Evolutionary conservation across 2,329 filamentous ascomycete genomes (phyloP), one percentile per base, ranked within the genome.

Genomic region (Pseudocercospora musae): DNA sequence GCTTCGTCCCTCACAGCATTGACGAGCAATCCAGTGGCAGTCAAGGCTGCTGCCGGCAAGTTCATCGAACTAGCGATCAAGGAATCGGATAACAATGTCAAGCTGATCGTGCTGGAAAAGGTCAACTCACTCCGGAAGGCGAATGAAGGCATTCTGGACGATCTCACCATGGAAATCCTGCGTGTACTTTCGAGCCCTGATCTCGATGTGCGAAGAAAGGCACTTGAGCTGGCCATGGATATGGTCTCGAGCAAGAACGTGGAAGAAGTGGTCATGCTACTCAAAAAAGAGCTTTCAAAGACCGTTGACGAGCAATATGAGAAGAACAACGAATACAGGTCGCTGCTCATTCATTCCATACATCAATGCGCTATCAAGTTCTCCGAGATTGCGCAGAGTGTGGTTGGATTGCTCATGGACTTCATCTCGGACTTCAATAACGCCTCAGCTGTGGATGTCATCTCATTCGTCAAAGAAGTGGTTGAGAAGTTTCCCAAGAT

Each of bases 181-280:
- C 91, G 95, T 59, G 95, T 97, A 18, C 84, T 99, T 33, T 96
- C 93, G 11, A 97, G 93, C 75, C 91, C 95, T 21, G 95, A 99
- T 79, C 90, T 99, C 68, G 95, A 98, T 74, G 95, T 99, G 58
- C 88, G 95, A 72, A 89, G 89, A 77, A 98, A 98, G 79, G 92
- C 94, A 15, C 85, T 99, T 27, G 84, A 86, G 60, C 91, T 99
- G 72, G 93, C 93, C 11, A 82, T 99, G 76, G 93, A 97, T 68
- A 98, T 99, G 95, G 92, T 99, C 4, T 95, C 94, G 0, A 97
- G 93, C 85, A 96, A 96, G 81, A 99, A 99, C 68, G 93, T 99
- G 6, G 95, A 98, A 75, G 95, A 99, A 73, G 95, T 99, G 13
- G 91, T 99, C 21, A 85, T 98, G 72, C 84, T 99, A 0, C 83